Percentiles rank a stretch among this genome's conserved stretches.
Conservation (phyloP, 441 rosid genomes). For the Erysimum cheiri region DNA sequence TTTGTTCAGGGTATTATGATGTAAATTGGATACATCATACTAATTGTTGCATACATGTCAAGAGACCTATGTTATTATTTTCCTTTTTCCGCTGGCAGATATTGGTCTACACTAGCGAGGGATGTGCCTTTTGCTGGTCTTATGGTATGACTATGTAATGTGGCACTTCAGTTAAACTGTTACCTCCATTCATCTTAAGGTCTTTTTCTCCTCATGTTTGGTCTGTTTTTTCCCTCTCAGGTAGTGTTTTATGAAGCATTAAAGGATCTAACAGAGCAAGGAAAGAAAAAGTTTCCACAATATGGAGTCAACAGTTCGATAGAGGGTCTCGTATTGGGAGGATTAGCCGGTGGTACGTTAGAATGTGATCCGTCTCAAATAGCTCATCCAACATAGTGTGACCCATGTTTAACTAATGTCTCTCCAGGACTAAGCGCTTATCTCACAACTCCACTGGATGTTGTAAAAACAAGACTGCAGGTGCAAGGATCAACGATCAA, state of each 20-base stretch:
- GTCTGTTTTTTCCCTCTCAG: conserved; percentile 48
- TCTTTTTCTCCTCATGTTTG: conserved; percentile 31
- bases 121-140: conserved; percentile 96
- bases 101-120: conserved; percentile 89
- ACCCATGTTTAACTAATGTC: neutral
- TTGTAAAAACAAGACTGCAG: conserved; percentile 91
- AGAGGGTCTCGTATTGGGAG: conserved; percentile 89
- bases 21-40: conserved; percentile 5
- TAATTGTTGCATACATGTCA: conserved; percentile 12
- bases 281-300: conserved; percentile 60
- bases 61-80: neutral
- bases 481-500: conserved; percentile 84
- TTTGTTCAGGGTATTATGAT: conserved; percentile 18
- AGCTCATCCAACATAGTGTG: neutral
- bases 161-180: neutral
- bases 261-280: conserved; percentile 66
- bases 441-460: conserved; percentile 91
- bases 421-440: conserved; percentile 82
- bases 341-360: conserved; percentile 90
- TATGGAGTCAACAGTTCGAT: conserved; percentile 53
- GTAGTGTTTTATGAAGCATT: conserved; percentile 86
- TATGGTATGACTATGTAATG: conserved; percentile 57
- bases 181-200: conserved; percentile 5
- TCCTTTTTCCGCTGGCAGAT: conserved; percentile 57
- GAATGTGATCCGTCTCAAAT: conserved; percentile 11